Conservation (phyloP, 202 grass and related monocot genomes). For the Carex arenaria region DNA sequence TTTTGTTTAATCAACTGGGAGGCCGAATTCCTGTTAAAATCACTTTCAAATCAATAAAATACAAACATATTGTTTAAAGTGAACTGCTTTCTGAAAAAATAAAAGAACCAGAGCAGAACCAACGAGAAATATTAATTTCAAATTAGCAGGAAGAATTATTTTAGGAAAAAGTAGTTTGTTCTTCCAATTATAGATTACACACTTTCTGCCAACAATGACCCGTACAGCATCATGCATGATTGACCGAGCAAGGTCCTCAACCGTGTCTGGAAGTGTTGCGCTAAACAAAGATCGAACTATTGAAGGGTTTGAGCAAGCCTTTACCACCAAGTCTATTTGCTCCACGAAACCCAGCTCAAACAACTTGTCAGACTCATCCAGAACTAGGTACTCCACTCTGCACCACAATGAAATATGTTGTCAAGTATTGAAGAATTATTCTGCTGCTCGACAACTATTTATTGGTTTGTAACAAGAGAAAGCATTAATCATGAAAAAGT, state of each 20-base stretch:
- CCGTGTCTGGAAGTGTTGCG: constrained; percentile 79
- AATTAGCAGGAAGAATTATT: not conserved
- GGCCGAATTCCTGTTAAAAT: constrained; percentile 65
- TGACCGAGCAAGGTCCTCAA: constrained; percentile 81
- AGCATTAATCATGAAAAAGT: not conserved
- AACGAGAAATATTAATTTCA: not conserved
- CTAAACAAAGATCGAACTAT: constrained; percentile 81
- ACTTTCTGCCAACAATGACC: constrained; percentile 91
- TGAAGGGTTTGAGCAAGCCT: constrained; percentile 80
- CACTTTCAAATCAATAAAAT: constrained; percentile 21
- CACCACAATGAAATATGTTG: not conserved
- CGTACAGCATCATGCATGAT: constrained; percentile 95
- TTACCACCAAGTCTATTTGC: constrained; percentile 74
- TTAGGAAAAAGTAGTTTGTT: not conserved
- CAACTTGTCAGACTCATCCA: constrained; percentile 97
- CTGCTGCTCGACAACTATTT: not conserved
- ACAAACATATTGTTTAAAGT: not conserved
- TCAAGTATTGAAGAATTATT: constrained; percentile 1
- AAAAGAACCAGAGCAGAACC: not conserved
- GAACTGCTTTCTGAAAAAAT: not conserved
- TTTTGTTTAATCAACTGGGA: constrained; percentile 86
- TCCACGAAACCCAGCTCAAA: constrained; percentile 94
- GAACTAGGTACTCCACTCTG: constrained; percentile 90
- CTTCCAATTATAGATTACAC: constrained; percentile 24
- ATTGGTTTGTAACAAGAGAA: not conserved